These are phyloP conservation scores for Sporothrix pseudoabietina DNA, from an alignment of 2,329 filamentous ascomycete species.

Conservation along the genomic window DNA sequence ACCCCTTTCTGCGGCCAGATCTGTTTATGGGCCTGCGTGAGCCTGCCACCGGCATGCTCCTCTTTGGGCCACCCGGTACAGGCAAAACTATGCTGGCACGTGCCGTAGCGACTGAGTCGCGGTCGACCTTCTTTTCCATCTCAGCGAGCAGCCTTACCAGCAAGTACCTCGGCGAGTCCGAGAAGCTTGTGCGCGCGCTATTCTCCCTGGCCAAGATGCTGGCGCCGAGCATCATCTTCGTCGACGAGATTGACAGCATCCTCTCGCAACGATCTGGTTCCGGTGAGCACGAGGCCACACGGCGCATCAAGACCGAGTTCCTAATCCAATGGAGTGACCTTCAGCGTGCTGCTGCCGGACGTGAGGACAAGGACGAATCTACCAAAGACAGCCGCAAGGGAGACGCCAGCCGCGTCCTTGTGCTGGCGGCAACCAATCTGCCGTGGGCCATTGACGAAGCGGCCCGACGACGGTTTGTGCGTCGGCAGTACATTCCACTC, in stretches of 20 bases:
- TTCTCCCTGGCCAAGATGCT: conserved; percentile 87
- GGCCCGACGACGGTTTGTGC: conserved; percentile 83
- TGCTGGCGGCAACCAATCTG: conserved; percentile 91
- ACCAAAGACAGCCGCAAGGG: conserved; percentile 74
- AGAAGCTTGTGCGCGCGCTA: conserved; percentile 91
- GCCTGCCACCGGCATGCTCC: conserved; percentile 88
- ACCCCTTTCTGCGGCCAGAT: conserved; percentile 92
- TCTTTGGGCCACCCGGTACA: conserved; percentile 96
- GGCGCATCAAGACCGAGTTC: conserved; percentile 96
- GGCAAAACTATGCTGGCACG: conserved; percentile 98
- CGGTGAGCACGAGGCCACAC: conserved; percentile 88
- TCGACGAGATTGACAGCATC: conserved; percentile 96
- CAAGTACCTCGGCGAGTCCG: conserved; percentile 94
- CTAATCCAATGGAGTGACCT: conserved; percentile 96
- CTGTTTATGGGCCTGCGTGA: conserved; percentile 94
- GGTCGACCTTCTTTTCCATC: conserved; percentile 95
- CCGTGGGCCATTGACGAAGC: conserved; percentile 99
- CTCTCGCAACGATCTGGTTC: conserved; percentile 80
- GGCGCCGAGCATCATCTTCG: conserved; percentile 95
- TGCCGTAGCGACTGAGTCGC: conserved; percentile 91
- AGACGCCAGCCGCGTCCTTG: conserved; percentile 85
- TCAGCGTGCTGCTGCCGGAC: conserved; percentile 81
- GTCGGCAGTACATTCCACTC: conserved; percentile 92
- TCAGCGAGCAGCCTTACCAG: conserved; percentile 91
- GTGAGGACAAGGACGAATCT: conserved; percentile 67